Evolutionary conservation across 371 early-diverging fungal genomes (phyloP).

Genomic region (Ordospora colligata): DNA sequence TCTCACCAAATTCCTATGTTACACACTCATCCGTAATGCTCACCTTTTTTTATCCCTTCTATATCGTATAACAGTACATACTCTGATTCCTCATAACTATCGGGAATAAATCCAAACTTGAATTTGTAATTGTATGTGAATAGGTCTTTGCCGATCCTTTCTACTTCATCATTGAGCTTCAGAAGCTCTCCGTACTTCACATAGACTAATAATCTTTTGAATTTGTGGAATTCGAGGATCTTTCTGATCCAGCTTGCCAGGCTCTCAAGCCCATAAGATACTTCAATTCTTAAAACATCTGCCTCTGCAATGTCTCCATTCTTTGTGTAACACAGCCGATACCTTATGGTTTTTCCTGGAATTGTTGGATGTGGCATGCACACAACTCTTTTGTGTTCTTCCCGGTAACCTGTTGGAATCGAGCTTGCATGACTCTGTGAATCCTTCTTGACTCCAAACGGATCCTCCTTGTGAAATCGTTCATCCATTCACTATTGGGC

Average conservation of each 20-base stretch:
- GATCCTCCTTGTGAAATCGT: neutral
- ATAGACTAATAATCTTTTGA: constrained; percentile 6
- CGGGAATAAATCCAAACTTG: constrained; percentile 13
- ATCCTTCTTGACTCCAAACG: neutral
- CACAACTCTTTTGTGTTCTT: neutral
- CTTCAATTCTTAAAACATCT: constrained; percentile 18
- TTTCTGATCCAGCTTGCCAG: constrained; percentile 1
- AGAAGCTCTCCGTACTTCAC: constrained; percentile 26
- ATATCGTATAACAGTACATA: constrained; percentile 28
- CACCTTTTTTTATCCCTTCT: neutral
- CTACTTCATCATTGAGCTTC: neutral
- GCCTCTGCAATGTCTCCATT: neutral
- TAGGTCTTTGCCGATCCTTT: neutral
- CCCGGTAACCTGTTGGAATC: neutral
- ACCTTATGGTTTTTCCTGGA: neutral
- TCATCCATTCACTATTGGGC: neutral
- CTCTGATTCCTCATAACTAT: constrained; percentile 7
- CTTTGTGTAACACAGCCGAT: constrained; percentile 24
- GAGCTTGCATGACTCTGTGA: constrained; percentile 8
- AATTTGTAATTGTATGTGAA: constrained; percentile 7
- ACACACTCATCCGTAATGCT: neutral
- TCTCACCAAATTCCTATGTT: neutral
- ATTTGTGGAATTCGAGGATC: constrained; percentile 5
- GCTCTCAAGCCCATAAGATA: neutral
- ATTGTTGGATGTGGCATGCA: neutral